Evolutionary conservation across 2,329 filamentous ascomycete species (phyloP).

Genomic region (Pseudocercospora cruenta): DNA sequence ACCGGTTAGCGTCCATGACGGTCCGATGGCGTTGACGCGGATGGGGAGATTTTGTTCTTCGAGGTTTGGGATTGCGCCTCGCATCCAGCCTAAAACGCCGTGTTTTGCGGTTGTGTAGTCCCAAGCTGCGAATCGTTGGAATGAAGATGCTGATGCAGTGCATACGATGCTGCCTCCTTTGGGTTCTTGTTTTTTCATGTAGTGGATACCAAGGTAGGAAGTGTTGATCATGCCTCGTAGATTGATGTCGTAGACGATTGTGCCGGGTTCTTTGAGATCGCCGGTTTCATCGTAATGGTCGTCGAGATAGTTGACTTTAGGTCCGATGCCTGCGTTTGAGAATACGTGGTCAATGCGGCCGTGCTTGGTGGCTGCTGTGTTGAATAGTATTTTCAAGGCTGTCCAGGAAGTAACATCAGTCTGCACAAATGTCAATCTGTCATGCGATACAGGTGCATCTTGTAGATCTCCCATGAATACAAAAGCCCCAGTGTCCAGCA

Average conservation of each 20-base stretch:
- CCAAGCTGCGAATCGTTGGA: constrained; percentile 55
- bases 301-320: constrained; percentile 43
- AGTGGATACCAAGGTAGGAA: constrained; percentile 46
- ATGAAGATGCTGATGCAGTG: constrained; percentile 55
- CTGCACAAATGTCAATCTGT: constrained; percentile 46
- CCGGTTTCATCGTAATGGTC: constrained; percentile 42
- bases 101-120: constrained; percentile 63
- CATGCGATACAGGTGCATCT: constrained; percentile 39
- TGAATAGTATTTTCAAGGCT: constrained; percentile 57
- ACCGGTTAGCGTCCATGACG: constrained; percentile 59
- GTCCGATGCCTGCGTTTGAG: constrained; percentile 60
- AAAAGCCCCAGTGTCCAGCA: constrained; percentile 57
- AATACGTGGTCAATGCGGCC: constrained; percentile 54
- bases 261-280: constrained; percentile 39
- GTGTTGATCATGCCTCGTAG: constrained; percentile 48
- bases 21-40: constrained; percentile 60
- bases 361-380: constrained; percentile 49
- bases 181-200: constrained; percentile 52
- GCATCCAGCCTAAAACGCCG: constrained; percentile 58
- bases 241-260: constrained; percentile 47
- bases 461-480: constrained; percentile 61
- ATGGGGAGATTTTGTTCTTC: constrained; percentile 47
- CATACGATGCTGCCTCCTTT: constrained; percentile 56
- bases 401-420: constrained; percentile 57
- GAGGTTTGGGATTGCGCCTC: constrained; percentile 48